These are phyloP conservation scores for Xylariaceae sp. DNA, from an alignment of 2,329 filamentous ascomycete genomes.

Conservation along the genomic window DNA sequence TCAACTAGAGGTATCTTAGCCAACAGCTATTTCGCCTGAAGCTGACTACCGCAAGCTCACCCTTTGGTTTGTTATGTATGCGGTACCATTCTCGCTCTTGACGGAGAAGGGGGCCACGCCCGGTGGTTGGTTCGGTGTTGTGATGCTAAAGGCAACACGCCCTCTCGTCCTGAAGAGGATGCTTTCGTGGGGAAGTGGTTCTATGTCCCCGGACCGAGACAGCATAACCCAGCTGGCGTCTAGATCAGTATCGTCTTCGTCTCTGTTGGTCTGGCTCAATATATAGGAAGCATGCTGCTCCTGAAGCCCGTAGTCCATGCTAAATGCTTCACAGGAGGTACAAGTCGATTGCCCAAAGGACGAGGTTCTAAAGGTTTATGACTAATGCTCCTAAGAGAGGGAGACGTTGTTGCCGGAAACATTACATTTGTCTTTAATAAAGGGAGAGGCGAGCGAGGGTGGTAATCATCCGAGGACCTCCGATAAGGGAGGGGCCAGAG, in stretches of 20 bases:
- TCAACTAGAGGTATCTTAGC: slow-evolving; percentile 50
- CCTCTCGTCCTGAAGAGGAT: slow-evolving; percentile 75
- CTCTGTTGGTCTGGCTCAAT: slow-evolving; percentile 35
- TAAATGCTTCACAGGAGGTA: slow-evolving; percentile 12
- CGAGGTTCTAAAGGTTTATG: slow-evolving; percentile 13
- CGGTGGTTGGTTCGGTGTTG: slow-evolving; percentile 61
- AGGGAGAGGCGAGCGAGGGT: slow-evolving; percentile 7
- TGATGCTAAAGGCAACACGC: slow-evolving; percentile 70
- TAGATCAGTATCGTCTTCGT: slow-evolving; percentile 48
- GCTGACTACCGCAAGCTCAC: too few species aligned
- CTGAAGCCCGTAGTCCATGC: slow-evolving; percentile 35
- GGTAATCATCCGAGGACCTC: slow-evolving; percentile 2
- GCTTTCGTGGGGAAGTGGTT: slow-evolving; percentile 78
- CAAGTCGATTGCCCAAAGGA: slow-evolving; percentile 14
- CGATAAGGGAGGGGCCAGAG: slow-evolving; percentile 1
- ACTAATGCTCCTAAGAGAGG: slow-evolving; percentile 14
- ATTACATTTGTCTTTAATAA: slow-evolving; percentile 19
- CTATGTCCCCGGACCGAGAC: slow-evolving; percentile 65
- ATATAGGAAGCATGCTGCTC: slow-evolving; percentile 40
- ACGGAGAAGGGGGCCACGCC: slow-evolving; percentile 59
- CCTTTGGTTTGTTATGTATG: slow-evolving; percentile 80
- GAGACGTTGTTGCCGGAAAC: slow-evolving; percentile 12
- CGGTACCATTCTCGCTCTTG: slow-evolving; percentile 67
- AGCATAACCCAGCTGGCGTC: slow-evolving; percentile 83
- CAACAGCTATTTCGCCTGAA: slow-evolving; percentile 7